Base-by-base conservation (phyloP, 2,329 filamentous ascomycete species). In the Exutisphaerella laricina region DNA sequence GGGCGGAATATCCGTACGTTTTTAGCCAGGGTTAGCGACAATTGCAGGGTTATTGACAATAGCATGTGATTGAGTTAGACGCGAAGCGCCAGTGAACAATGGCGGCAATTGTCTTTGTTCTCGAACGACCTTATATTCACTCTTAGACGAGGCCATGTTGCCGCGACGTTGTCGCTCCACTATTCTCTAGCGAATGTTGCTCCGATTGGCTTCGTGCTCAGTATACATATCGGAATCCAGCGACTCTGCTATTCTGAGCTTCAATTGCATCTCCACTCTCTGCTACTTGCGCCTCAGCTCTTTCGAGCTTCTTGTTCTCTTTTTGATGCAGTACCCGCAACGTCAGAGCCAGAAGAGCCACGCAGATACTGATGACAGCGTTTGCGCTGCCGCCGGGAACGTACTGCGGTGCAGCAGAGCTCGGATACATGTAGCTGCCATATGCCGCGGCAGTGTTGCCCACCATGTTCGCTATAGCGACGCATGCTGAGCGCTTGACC, bases 401-500 rank as follows among this genome's bases (percentile, higher is more conserved):
- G 43, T 68, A 70, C 17, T 58, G 58, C 1, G 66, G 67, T 1
- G 57, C 63, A 2, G 61, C 60, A 2, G 57, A 48, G 2, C 38
- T 36, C 1, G 60, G 61, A 41, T 62, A 65, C 59, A 64, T 60
- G 37, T 60, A 63, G 5, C 48, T 43, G 7, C 49, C 64, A 25
- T 65, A 66, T 4, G 64, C 64, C 3, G 55, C 60, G 2, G 63
- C 63, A 1, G 55, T 52, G 39, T 65, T 64, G n/a, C 56, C 59
- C 5, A 62, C 54, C n/a, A 58, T 56, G 23, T 64, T 64, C 59
- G 70, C 78, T 48, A 88, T 90, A 82, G 85, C 84, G 18, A 82
- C 84, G 1, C 85, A 89, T 69, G 80, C 80, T 10, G 88, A 88
- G 82, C 75, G 78, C 51, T 85, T 85, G 20, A 80, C 82, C 1